Evolutionary conservation across 2,329 filamentous ascomycete species (phyloP).

Genomic region (Penicillium sp.): DNA sequence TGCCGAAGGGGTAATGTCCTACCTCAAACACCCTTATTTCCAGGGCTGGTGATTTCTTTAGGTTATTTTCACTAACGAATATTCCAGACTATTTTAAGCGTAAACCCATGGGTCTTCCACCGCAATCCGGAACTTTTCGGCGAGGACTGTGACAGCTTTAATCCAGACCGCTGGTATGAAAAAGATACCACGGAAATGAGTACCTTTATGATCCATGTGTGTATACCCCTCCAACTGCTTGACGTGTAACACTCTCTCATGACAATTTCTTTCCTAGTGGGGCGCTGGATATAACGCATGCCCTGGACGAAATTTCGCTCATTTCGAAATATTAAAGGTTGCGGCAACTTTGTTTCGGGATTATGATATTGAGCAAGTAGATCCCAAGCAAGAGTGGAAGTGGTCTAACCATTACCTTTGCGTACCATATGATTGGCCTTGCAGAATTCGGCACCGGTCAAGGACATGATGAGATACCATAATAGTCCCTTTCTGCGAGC

Average conservation of each 20-base stretch:
- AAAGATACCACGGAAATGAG: background rate
- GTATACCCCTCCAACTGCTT: background rate
- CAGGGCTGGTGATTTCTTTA: background rate
- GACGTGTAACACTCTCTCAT: background rate
- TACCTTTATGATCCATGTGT: conserved; percentile 16
- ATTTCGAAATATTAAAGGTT: conserved; percentile 14
- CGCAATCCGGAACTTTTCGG: conserved; percentile 21
- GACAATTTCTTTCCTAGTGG: conserved; percentile 1
- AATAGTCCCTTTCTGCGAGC: background rate
- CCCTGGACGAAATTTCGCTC: conserved; percentile 10
- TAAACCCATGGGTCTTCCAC: conserved; percentile 35
- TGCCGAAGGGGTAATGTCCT: conserved; percentile 21
- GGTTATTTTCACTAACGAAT: background rate
- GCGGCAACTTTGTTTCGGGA: conserved; percentile 8
- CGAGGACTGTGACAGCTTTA: conserved; percentile 22
- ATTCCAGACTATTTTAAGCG: conserved; percentile 23
- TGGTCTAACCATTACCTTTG: conserved; percentile 2
- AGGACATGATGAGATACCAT: background rate
- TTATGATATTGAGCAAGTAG: conserved; percentile 10
- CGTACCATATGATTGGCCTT: conserved; percentile 6
- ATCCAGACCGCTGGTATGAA: conserved; percentile 23
- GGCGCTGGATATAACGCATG: conserved; percentile 13
- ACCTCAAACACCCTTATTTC: too few relatives aligned
- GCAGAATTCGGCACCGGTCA: conserved; percentile 4
- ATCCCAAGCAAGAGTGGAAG: conserved; percentile 7